Evolutionary conservation across 495 filamentous ascomycete genomes (phyloP), one percentile per base, ranked within the genome.

Genomic region (Darksidea phi): DNA sequence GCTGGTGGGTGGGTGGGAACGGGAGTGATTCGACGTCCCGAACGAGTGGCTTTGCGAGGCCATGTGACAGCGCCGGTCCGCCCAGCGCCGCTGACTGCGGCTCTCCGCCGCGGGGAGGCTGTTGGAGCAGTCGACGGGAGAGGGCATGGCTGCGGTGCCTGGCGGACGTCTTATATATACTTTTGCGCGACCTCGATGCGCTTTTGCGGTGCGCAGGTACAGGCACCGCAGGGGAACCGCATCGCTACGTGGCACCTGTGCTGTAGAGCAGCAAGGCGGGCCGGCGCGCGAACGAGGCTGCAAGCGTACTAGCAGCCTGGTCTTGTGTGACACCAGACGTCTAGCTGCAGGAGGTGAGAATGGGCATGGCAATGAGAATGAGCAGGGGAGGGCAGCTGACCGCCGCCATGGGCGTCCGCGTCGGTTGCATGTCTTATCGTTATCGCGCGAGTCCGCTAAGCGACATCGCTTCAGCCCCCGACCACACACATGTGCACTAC

Each of bases 201-300:
- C 60, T 50, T 60, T 60, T 67, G 65, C 55, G 54, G 38, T 32
- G 48, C 63, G 65, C 65, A 63, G 28, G 28, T 32, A 32, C 28
- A 32, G 28, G 28, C 3, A 32, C 28, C 28, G 28, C 28, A 32
- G 3, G 10, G 28, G 28, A 32, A 32, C 28, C 28, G 28, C 28
- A 32, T 32, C 28, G 28, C 28, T 32, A 67, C 65, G 65, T 67
- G 65, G 61, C 61, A 59, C 55, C 54, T 59, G 23, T 54, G 41
- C 65, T 56, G 54, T 41, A 21, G 32, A 59, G 28, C 52, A 61
- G 50, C 25, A 41, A 21, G 36, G 45, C 65, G 65, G 65, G 54
- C 65, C 65, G 65, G 54, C 18, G 53, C 65, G 65, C 59, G 65
- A 67, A 38, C 52, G 53, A 57, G 12, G 38, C 61, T 64, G 54